phyloP scores from a whole-genome alignment of 257 asterid genomes.

The Eucommia ulmoides region DNA sequence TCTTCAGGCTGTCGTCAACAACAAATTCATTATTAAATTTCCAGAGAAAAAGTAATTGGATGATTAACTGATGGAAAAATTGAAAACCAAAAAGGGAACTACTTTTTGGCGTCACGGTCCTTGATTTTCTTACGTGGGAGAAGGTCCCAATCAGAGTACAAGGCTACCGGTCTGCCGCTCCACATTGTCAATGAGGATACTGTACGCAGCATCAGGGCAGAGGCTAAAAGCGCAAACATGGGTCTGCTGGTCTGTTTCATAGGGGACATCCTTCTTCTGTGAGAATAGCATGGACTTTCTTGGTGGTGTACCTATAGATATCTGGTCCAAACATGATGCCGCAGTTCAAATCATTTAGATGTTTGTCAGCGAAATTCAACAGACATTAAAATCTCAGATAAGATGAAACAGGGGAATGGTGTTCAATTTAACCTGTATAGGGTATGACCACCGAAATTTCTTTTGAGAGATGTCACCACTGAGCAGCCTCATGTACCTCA shows the following conservation, averaged over 20 bases:
- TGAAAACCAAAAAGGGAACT: too few species aligned
- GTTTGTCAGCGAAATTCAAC: neutral
- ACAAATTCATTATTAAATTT: too few species aligned
- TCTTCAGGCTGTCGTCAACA: constrained; percentile 90
- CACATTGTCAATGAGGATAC: constrained; percentile 69
- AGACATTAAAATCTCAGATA: neutral
- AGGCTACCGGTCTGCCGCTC: constrained; percentile 87
- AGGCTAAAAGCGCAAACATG: constrained; percentile 88
- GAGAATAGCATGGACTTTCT: constrained; percentile 75
- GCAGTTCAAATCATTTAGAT: constrained; percentile 13
- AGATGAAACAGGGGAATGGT: neutral
- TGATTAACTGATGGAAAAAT: too few species aligned
- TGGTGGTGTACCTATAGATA: constrained; percentile 74
- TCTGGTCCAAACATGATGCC: constrained; percentile 99
- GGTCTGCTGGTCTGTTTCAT: constrained; percentile 87
- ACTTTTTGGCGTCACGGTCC: constrained; percentile 59
- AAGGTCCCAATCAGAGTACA: constrained; percentile 91
- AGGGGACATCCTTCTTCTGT: constrained; percentile 79
- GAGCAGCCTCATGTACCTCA: constrained; percentile 92
- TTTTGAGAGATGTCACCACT: constrained; percentile 80
- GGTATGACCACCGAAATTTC: constrained; percentile 89
- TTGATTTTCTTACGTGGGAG: constrained; percentile 82
- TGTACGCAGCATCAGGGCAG: constrained; percentile 81
- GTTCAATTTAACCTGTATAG: constrained; percentile 54
- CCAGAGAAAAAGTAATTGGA: too few species aligned